phyloP scores from a whole-genome alignment of 345 rosid genomes.

The Gynandropsis gynandra region DNA sequence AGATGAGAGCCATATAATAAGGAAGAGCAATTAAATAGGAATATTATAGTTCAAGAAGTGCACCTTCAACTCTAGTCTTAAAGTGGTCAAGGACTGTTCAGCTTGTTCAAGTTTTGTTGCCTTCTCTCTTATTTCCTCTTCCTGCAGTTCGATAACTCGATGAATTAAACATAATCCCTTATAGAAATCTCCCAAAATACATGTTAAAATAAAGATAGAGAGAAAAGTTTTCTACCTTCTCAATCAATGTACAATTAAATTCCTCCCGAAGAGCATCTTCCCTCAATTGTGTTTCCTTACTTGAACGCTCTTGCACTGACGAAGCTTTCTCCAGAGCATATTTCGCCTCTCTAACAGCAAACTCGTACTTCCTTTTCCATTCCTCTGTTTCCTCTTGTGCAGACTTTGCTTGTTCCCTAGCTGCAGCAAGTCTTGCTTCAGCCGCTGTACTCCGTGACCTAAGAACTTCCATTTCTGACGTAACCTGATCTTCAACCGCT shows the following conservation, averaged over 20 bases:
- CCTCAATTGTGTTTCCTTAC: conserved; percentile 71
- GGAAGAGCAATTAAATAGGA: conserved; percentile 1
- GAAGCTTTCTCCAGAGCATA: conserved; percentile 93
- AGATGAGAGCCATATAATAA: not conserved
- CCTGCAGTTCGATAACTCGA: conserved; percentile 42
- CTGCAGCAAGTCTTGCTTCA: conserved; percentile 96
- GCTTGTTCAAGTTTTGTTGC: conserved; percentile 59
- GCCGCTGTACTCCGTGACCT: conserved; percentile 81
- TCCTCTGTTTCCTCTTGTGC: conserved; percentile 91
- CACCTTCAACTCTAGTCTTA: conserved; percentile 86
- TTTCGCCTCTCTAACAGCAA: conserved; percentile 81
- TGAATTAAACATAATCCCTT: conserved; percentile 4
- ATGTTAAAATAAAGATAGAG: conserved; percentile 6
- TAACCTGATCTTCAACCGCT: conserved; percentile 63
- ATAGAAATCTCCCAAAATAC: not conserved
- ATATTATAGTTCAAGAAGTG: conserved; percentile 18
- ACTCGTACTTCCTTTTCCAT: conserved; percentile 90
- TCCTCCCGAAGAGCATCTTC: conserved; percentile 86
- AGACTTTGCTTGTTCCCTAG: conserved; percentile 74
- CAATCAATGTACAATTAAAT: conserved; percentile 47
- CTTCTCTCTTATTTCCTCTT: conserved; percentile 70
- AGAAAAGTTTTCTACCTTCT: conserved; percentile 52
- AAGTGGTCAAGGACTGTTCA: conserved; percentile 70
- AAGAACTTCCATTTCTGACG: conserved; percentile 70
- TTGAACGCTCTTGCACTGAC: conserved; percentile 63